Conservation (phyloP, 1,284 basidiomycete species). For the Leccinum griseonigrum region DNA sequence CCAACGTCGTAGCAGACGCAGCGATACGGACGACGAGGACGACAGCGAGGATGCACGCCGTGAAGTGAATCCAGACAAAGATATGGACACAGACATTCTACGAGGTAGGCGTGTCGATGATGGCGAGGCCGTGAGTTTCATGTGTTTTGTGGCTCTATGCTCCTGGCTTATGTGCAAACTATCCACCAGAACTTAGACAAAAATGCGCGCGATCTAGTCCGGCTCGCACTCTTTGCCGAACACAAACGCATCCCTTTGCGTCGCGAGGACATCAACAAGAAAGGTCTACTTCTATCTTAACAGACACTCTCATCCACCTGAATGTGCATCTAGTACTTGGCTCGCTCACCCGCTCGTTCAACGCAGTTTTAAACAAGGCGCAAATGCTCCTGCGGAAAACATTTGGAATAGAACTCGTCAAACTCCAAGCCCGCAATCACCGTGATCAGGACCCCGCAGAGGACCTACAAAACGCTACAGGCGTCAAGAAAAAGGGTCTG, state of each 20-base stretch:
- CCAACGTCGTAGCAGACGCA: conserved; percentile 14
- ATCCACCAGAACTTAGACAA: conserved; percentile 51
- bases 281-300: conserved; percentile 42
- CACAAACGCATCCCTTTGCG: conserved; percentile 57
- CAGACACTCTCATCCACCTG: background rate
- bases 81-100: conserved; percentile 25
- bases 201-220: conserved; percentile 64
- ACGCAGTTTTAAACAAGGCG: conserved; percentile 51
- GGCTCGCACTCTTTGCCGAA: conserved; percentile 72
- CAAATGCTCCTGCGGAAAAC: conserved; percentile 56
- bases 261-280: conserved; percentile 77
- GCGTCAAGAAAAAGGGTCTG: conserved; percentile 52
- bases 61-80: conserved; percentile 21
- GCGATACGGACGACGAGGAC: conserved; percentile 25
- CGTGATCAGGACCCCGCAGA: conserved; percentile 46
- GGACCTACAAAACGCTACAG: conserved; percentile 48
- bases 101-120: conserved; percentile 14
- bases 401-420: conserved; percentile 75
- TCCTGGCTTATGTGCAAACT: too few relatives aligned
- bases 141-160: too few relatives aligned
- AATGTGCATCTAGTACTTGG: conserved; percentile 52
- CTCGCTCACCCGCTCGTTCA: conserved; percentile 54
- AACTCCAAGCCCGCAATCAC: conserved; percentile 63
- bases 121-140: conserved; percentile 21
- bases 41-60: conserved; percentile 16